Conservation (phyloP, 805 yeast genomes). For the Teunomyces tritomae region DNA sequence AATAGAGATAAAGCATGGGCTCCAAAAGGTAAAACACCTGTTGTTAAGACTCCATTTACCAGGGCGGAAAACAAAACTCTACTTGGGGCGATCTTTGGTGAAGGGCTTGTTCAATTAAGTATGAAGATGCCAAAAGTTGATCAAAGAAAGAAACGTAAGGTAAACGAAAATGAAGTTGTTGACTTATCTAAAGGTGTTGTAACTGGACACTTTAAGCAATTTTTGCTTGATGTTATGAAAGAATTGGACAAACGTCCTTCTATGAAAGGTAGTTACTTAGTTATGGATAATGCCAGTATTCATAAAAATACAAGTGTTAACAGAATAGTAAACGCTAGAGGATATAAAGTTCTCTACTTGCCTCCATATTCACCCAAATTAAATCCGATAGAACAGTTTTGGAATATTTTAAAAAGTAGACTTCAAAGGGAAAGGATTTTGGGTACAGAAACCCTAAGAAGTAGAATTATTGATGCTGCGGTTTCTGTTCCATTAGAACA, state of each 20-base stretch:
- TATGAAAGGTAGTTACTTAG: slow-evolving; percentile 3
- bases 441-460: neutral
- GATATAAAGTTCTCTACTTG: slow-evolving; percentile 11
- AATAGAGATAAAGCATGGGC: neutral
- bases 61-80: neutral
- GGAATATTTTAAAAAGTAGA: slow-evolving; percentile 8
- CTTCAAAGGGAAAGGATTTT: neutral
- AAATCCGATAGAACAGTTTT: slow-evolving; percentile 15
- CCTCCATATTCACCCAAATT: slow-evolving; percentile 14
- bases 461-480: neutral
- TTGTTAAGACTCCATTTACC: neutral
- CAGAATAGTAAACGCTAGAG: slow-evolving; percentile 9
- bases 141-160: neutral
- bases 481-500: neutral
- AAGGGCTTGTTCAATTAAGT: neutral
- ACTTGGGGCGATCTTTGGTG: neutral
- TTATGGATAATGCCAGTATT: slow-evolving; percentile 15
- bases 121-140: neutral
- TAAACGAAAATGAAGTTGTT: neutral
- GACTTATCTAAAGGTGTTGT: neutral
- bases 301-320: slow-evolving; percentile 10
- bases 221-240: neutral
- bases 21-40: neutral
- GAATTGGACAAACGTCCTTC: neutral
- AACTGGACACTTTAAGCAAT: neutral